Conservation (phyloP, 352 stramenopile genomes). For the Phytophthora pisi region DNA sequence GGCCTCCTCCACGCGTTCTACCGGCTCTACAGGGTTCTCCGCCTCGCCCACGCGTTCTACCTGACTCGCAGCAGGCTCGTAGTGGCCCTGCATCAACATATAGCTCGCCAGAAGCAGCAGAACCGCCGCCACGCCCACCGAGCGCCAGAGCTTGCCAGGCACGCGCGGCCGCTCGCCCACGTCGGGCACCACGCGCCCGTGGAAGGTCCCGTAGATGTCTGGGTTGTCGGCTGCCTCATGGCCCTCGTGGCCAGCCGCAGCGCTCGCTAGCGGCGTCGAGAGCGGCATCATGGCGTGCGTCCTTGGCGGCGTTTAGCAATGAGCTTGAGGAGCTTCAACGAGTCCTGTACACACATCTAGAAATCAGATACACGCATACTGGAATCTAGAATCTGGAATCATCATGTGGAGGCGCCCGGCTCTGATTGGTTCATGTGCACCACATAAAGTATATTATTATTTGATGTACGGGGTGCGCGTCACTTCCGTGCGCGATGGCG, state of each 20-base stretch:
- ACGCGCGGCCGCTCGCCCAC: constrained; percentile 9
- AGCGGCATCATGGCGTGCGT: constrained; percentile 26
- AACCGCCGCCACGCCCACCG: constrained; percentile 15
- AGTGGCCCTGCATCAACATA: constrained; percentile 28
- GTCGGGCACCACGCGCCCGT: constrained; percentile 15
- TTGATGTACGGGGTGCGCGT: background rate
- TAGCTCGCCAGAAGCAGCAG: constrained; percentile 28
- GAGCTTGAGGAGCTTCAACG: background rate
- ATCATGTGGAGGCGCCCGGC: too few relatives aligned
- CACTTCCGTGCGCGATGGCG: background rate
- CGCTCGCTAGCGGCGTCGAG: constrained; percentile 13
- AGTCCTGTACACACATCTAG: constrained; percentile 17
- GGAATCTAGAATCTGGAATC: background rate
- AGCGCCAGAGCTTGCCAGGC: constrained; percentile 20
- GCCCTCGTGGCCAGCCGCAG: background rate
- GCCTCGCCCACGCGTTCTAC: background rate
- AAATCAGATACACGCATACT: background rate
- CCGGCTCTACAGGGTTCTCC: background rate
- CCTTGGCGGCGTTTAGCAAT: constrained; percentile 15
- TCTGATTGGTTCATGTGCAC: background rate
- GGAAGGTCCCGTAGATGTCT: constrained; percentile 29
- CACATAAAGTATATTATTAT: background rate
- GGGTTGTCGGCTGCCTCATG: constrained; percentile 13
- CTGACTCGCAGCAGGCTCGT: constrained; percentile 7
- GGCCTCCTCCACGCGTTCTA: background rate